Evolutionary conservation across 179 eudicot species (phyloP).

Genomic region (Spinacia oleracea): DNA sequence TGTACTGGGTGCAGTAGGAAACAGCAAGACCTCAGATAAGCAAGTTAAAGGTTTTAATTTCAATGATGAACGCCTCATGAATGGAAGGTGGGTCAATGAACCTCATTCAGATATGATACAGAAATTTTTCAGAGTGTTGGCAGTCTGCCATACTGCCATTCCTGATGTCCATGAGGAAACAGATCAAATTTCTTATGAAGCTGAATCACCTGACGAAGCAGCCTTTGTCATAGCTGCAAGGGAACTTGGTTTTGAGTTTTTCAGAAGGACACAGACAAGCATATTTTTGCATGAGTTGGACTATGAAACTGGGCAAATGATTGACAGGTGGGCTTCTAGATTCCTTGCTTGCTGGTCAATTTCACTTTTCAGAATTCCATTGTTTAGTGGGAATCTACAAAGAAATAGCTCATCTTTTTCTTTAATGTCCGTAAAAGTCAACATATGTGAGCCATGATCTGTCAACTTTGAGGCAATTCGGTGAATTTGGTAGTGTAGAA

Average conservation of each 20-base stretch:
- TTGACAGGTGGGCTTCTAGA: slow-evolving; percentile 37
- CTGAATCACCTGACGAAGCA: slow-evolving; percentile 55
- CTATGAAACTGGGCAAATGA: slow-evolving; percentile 24
- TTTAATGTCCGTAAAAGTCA: background rate
- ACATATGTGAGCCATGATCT: background rate
- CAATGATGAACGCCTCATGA: slow-evolving; percentile 43
- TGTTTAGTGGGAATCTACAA: background rate
- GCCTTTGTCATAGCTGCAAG: slow-evolving; percentile 49
- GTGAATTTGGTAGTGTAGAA: background rate
- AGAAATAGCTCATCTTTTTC: background rate
- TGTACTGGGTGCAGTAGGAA: slow-evolving; percentile 5
- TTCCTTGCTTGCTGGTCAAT: background rate
- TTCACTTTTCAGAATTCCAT: background rate
- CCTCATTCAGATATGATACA: slow-evolving; percentile 34
- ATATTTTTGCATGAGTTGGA: slow-evolving; percentile 42
- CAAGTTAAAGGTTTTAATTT: slow-evolving; percentile 45
- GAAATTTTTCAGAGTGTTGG: slow-evolving; percentile 40
- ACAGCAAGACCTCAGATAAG: slow-evolving; percentile 13
- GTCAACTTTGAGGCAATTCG: background rate
- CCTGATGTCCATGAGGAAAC: slow-evolving; percentile 45
- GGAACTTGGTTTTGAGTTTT: slow-evolving; percentile 49
- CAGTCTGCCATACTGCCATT: slow-evolving; percentile 47
- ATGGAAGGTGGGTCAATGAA: slow-evolving; percentile 41
- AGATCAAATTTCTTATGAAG: slow-evolving; percentile 40
- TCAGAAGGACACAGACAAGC: slow-evolving; percentile 38